Conservation (phyloP, 768 basidiomycete species). For the Russula compacta region DNA sequence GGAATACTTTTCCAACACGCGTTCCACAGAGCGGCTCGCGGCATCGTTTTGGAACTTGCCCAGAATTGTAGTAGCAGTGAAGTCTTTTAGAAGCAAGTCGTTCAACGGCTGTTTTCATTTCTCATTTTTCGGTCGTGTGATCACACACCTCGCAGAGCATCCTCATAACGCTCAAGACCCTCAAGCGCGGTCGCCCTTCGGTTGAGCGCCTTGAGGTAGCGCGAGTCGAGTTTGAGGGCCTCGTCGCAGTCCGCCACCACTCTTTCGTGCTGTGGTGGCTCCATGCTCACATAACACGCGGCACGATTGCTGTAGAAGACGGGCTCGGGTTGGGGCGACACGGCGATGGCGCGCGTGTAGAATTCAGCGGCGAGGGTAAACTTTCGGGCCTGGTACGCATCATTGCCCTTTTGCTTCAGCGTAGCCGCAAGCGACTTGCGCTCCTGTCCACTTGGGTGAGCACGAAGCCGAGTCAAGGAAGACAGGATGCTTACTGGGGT, state of each 20-base stretch:
- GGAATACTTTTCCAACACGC: conserved; percentile 82
- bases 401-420: conserved; percentile 66
- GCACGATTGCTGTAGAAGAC: conserved; percentile 97
- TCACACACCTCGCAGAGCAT: conserved; percentile 66
- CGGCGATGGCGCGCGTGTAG: conserved; percentile 68
- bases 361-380: conserved; percentile 50
- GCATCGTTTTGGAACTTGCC: conserved; percentile 82
- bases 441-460: conserved; percentile 37
- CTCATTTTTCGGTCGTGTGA: background rate
- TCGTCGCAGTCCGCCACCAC: conserved; percentile 85
- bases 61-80: conserved; percentile 92
- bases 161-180: conserved; percentile 59
- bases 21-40: conserved; percentile 76
- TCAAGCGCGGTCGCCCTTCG: conserved; percentile 83
- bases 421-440: conserved; percentile 50
- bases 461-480: background rate
- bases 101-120: background rate
- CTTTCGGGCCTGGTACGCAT: conserved; percentile 54
- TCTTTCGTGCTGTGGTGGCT: conserved; percentile 70
- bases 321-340: conserved; percentile 73
- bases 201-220: conserved; percentile 87
- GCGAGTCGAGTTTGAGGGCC: conserved; percentile 73
- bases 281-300: conserved; percentile 92
- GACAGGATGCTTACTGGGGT: conserved; percentile 38
- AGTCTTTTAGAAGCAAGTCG: conserved; percentile 52